These are phyloP conservation scores for Sporormia fimetaria DNA, from an alignment of 495 filamentous ascomycete genomes.

Conservation along the genomic window DNA sequence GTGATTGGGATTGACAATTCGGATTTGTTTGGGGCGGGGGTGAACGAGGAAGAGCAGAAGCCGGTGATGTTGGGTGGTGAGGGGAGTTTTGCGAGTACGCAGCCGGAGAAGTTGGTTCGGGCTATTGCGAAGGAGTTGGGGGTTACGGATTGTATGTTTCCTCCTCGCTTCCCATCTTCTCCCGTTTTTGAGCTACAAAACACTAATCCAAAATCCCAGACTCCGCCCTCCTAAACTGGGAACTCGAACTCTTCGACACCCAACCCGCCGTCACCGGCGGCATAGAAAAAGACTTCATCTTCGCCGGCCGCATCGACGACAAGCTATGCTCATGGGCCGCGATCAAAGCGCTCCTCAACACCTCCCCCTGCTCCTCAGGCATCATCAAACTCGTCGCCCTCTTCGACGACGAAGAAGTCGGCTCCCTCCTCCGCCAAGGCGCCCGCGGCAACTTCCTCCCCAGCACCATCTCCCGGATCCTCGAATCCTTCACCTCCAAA, in stretches of 20 bases:
- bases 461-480: conserved; percentile 62
- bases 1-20: conserved; percentile 82
- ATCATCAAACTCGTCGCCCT: conserved; percentile 76
- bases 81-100: conserved; percentile 63
- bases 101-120: conserved; percentile 73
- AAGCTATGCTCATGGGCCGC: conserved; percentile 93
- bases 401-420: conserved; percentile 96
- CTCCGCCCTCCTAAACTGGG: conserved; percentile 79
- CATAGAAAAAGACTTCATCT: conserved; percentile 87
- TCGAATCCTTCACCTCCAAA: conserved; percentile 51
- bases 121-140: conserved; percentile 65
- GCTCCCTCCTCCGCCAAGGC: conserved; percentile 79
- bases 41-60: conserved; percentile 25
- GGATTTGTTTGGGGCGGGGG: conserved; percentile 31
- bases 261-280: conserved; percentile 79
- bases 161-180: not conserved
- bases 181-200: not conserved
- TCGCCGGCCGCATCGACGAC: conserved; percentile 89
- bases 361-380: conserved; percentile 38
- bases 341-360: conserved; percentile 69
- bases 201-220: conserved; percentile 24
- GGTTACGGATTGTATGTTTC: conserved; percentile 46
- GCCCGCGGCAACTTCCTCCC: conserved; percentile 81
- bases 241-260: conserved; percentile 89
- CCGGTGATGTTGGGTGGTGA: conserved; percentile 29